A percentile compares a stretch with the other conserved stretches of the same genome.
These are phyloP conservation scores for Lanzia echinophila DNA, from an alignment of 2,329 filamentous ascomycete species.

Conservation along the genomic window DNA sequence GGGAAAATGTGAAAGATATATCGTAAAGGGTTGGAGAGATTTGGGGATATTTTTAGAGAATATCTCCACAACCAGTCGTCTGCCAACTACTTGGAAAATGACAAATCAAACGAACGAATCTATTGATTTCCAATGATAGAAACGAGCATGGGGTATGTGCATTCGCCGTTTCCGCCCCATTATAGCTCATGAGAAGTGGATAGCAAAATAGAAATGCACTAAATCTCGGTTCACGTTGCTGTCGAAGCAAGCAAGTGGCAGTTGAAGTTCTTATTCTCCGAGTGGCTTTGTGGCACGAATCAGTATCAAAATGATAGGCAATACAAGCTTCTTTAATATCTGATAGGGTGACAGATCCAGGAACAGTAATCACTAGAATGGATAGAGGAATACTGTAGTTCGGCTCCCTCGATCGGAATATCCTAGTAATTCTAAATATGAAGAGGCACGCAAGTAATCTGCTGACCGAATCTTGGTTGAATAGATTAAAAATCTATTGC, in stretches of 20 bases:
- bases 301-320: not conserved
- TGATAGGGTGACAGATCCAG: slow-evolving; percentile 10
- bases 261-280: slow-evolving; percentile 12
- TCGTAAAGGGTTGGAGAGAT: no score
- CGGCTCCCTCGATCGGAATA: not conserved
- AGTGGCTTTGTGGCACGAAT: slow-evolving; percentile 2
- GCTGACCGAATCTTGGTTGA: not conserved
- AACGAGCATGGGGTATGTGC: no score
- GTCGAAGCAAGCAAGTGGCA: slow-evolving; percentile 9
- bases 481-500: not conserved
- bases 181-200: no score
- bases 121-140: no score
- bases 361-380: slow-evolving; percentile 12
- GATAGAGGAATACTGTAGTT: not conserved
- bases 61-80: no score
- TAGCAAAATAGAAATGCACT: not conserved
- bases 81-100: no score
- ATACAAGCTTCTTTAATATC: not conserved
- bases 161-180: not conserved
- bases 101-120: no score
- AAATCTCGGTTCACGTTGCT: not conserved
- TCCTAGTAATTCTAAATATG: not conserved
- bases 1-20: no score
- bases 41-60: no score
- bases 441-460: not conserved